phyloP scores from a whole-genome alignment of 768 basidiomycete species.

The Artomyces pyxidatus region DNA sequence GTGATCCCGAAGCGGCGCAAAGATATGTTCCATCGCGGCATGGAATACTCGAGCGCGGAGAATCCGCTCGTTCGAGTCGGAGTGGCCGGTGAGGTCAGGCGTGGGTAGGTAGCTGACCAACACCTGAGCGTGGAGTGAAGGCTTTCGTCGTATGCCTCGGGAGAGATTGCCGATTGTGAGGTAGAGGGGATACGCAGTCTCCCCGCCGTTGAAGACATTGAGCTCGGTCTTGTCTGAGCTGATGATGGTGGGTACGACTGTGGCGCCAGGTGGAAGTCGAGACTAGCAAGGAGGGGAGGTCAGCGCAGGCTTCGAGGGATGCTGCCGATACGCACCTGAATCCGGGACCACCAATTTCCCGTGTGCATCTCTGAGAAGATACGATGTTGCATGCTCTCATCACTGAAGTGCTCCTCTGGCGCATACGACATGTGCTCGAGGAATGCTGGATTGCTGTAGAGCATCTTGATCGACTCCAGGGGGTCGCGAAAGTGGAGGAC shows the following conservation, averaged over 20 bases:
- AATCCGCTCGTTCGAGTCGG: not conserved
- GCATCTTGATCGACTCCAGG: slow-evolving; percentile 3
- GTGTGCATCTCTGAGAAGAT: slow-evolving; percentile 11
- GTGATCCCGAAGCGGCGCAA: slow-evolving; percentile 8
- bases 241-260: slow-evolving; percentile 14
- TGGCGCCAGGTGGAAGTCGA: slow-evolving; percentile 4
- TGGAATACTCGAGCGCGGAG: slow-evolving; percentile 15
- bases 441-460: slow-evolving; percentile 4
- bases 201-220: slow-evolving; percentile 15
- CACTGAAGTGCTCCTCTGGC: slow-evolving; percentile 2
- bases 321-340: slow-evolving; percentile 4
- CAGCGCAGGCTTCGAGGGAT: not conserved
- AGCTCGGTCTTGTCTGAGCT: slow-evolving; percentile 18
- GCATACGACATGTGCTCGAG: slow-evolving; percentile 1
- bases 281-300: not conserved
- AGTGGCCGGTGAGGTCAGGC: slow-evolving; percentile 1
- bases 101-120: slow-evolving; percentile 23
- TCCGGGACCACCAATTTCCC: slow-evolving; percentile 10
- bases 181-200: slow-evolving; percentile 24
- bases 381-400: not conserved
- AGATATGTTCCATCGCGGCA: slow-evolving; percentile 7
- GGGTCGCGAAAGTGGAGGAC: slow-evolving; percentile 6
- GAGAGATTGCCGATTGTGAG: slow-evolving; percentile 21
- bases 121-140: slow-evolving; percentile 10
- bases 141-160: slow-evolving; percentile 16